Base-by-base conservation (phyloP, 345 rosid species). In the Pistacia integerrima region DNA sequence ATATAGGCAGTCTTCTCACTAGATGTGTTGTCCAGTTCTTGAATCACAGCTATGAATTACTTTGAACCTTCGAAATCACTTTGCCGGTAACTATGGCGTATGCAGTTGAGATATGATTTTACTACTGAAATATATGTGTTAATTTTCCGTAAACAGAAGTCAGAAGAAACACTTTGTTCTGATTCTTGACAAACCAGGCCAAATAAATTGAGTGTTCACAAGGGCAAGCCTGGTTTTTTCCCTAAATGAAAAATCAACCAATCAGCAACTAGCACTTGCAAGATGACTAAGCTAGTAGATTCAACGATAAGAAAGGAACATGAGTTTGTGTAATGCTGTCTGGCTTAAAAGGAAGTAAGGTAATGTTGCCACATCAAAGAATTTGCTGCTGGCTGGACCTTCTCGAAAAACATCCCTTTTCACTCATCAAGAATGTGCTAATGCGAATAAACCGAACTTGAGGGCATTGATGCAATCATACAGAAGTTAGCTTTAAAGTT, bases 401-500 rank as follows among this genome's bases (percentile, higher is more conserved):
- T 82, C 75, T 60, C 4, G 69, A 64, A 77, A 41, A 28, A 57
- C 44, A 30, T 41, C 64, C 59, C 64, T 11, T 73, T 66, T 68
- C 49, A 64, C 46, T 74, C 60, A 73, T 62, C 63, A 77, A 75
- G 77, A 79, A 77, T 79, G 79, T 74, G 81, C 73, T 74, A 9
- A 14, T 13, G 72, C 49, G 85, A 83, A 85, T 82, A 82, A 85
- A 72, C 70, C 25, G 56, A 58, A 74, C 62, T 72, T 74, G 82
- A 77, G 80, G 78, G 81, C 82, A 84, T 76, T 70, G 84, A 83
- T 83, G 88, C 84, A 81, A 78, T 83, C 87, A 86, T 77, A 77
- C 71, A 79, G 77, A 74, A 83, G 60, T 74, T 63, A 60, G 60
- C 83, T 83, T 81, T 79, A 66, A 68, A 82, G 82, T 73, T 66